Evolutionary conservation across 805 yeast species (phyloP).

Genomic region (Teunomyces lycoperdinae): DNA sequence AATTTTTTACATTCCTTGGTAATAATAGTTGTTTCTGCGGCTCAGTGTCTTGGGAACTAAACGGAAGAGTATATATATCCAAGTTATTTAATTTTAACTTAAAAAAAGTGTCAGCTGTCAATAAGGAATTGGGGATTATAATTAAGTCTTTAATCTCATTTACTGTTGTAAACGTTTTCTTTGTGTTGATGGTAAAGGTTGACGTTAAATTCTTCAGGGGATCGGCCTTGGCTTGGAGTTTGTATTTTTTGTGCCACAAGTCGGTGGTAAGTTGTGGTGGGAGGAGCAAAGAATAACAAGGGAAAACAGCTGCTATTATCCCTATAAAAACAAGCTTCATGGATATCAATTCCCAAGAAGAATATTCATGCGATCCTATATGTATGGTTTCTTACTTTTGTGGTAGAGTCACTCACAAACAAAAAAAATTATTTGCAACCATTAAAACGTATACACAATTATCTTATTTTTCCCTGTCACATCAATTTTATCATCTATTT

Average conservation of each 20-base stretch:
- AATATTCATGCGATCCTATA: background rate
- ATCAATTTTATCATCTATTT: constrained; percentile 15
- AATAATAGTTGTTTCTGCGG: constrained; percentile 10
- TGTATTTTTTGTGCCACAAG: background rate
- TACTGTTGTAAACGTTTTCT: background rate
- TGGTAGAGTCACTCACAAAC: background rate
- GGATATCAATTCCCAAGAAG: background rate
- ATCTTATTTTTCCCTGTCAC: constrained; percentile 23
- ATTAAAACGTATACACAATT: constrained; percentile 26
- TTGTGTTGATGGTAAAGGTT: background rate
- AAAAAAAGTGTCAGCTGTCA: background rate
- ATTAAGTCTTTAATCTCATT: background rate
- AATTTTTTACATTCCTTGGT: constrained; percentile 31
- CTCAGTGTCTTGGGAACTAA: background rate
- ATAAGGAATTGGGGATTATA: background rate
- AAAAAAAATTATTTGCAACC: background rate
- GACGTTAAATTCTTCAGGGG: background rate
- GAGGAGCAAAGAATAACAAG: background rate
- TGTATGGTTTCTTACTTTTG: background rate
- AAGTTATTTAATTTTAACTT: background rate
- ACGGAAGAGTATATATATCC: background rate
- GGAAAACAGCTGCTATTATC: background rate
- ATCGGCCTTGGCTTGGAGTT: background rate
- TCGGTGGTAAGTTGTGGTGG: background rate
- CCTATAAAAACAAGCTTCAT: background rate